Percentiles rank a stretch among this genome's conserved stretches.
Conservation (phyloP, 805 yeast genomes). For the Saccharomycopsis capsularis region DNA sequence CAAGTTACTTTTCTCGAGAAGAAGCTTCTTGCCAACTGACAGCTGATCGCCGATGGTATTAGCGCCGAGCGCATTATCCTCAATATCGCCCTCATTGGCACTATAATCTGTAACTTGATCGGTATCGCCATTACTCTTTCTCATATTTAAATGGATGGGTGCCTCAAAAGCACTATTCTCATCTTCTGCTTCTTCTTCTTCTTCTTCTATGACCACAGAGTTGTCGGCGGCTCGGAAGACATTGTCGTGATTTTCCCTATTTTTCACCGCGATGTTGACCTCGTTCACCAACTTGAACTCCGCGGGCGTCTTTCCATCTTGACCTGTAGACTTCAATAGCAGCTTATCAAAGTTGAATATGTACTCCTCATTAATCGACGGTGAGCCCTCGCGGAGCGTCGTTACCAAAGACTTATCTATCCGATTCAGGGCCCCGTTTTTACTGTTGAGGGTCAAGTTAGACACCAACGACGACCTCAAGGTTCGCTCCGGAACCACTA, state of each 20-base stretch:
- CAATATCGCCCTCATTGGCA: not conserved
- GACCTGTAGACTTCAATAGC: not conserved
- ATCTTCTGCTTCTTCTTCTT: too few relatives aligned
- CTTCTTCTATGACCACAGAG: too few relatives aligned
- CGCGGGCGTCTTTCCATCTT: not conserved
- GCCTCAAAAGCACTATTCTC: too few relatives aligned
- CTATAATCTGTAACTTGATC: not conserved
- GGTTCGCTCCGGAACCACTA: slow-evolving; percentile 4
- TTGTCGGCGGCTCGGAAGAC: not conserved
- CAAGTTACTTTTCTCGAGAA: slow-evolving; percentile 4
- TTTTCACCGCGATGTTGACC: not conserved
- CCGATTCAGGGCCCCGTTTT: not conserved
- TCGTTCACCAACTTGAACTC: slow-evolving; percentile 6
- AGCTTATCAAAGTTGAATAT: slow-evolving; percentile 17
- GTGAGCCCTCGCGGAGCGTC: slow-evolving; percentile 15
- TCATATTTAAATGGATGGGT: too few relatives aligned
- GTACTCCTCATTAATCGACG: slow-evolving; percentile 1
- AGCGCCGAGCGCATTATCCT: not conserved
- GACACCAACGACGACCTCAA: slow-evolving; percentile 10
- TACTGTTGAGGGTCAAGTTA: not conserved
- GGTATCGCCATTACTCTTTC: not conserved
- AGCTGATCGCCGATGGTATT: too few relatives aligned
- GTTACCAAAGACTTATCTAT: slow-evolving; percentile 17
- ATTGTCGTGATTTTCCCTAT: not conserved
- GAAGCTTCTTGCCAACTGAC: too few relatives aligned